Base-by-base conservation (phyloP, 106 monocot genomes). In the Allium cepa region DNA sequence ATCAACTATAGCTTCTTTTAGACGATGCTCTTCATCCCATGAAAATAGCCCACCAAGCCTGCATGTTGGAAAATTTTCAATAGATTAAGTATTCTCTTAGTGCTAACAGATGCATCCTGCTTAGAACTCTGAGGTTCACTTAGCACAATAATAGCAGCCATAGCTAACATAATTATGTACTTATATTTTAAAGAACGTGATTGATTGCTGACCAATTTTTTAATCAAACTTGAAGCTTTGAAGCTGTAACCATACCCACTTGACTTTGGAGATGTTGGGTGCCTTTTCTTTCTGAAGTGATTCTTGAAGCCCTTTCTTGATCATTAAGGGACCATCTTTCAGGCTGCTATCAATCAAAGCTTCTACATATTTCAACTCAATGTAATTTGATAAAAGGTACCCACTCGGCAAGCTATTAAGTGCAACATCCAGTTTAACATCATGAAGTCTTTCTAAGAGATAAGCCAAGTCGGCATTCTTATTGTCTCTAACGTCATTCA, bases 281-380 rank as follows among this genome's bases (percentile, higher is more conserved):
- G 90, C 50, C 64, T 87, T 93, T 11, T 93, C 90, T 62, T 77
- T 64, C 59, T 88, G 77, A 60, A 99, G 63, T 74, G 75, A 78
- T 81, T 93, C 99, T 62, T 90, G 68, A 68, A 99, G 76, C 99
- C 87, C 93, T 60, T 90, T 99, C 76, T 99, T 99, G 58, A 93
- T 81, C 70, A 93, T 63, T 72, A 93, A 51, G 17, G 74, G 63
- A 11, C 91, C 93, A 67, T 99, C 99, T 85, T 87, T 90, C 10
- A 67, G 71, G 48, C 78, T 83, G 71, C 85, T 84, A 45, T 84
- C 83, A 45, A 99, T 78, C 57, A 99, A 77, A 50, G 80, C 84
- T 76, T 99, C 99, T 63, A 87, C 66, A 69, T 81, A 87, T 69
- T 82, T 83, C 50, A 72, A 64, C 63, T 84, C 92, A 8, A 64